Evolutionary conservation across 2,329 filamentous ascomycete genomes (phyloP).

Genomic region (Pseudogymnoascus sp.): DNA sequence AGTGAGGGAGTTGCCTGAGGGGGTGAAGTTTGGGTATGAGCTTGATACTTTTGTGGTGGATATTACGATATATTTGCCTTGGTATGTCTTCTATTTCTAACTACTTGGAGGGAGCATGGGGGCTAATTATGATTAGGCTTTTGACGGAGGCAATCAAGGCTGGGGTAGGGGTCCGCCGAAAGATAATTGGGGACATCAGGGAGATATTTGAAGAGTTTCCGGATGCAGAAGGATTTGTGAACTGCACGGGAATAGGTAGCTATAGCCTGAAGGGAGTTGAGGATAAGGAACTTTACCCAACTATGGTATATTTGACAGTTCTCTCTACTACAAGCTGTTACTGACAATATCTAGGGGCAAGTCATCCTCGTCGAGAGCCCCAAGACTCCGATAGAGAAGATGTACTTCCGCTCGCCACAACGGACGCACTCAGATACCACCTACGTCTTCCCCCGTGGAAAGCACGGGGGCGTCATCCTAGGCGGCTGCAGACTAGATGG

Average conservation of each 20-base stretch:
- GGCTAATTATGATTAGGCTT: conserved; percentile 21
- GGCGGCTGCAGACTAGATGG: conserved; percentile 29
- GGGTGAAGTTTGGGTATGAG: conserved; percentile 31
- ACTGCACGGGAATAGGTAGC: conserved; percentile 23
- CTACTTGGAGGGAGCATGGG: background rate
- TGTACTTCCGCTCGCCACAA: conserved; percentile 35
- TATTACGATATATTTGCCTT: conserved; percentile 30
- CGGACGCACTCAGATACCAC: conserved; percentile 34
- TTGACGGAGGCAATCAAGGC: conserved; percentile 19
- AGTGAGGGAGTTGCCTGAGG: conserved; percentile 28
- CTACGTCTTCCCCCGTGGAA: conserved; percentile 36
- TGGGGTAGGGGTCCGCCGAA: conserved; percentile 15
- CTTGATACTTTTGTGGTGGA: conserved; percentile 31
- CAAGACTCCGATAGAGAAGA: conserved; percentile 28
- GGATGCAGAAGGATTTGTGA: conserved; percentile 15
- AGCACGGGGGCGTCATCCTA: conserved; percentile 28
- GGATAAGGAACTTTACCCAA: conserved; percentile 24
- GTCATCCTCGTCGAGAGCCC: conserved; percentile 32
- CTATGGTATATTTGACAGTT: conserved; percentile 14
- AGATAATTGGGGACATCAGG: conserved; percentile 12
- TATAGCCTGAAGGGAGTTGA: conserved; percentile 21
- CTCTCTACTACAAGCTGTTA: background rate
- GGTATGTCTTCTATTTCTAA: conserved; percentile 20
- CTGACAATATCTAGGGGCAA: conserved; percentile 20
- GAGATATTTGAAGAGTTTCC: conserved; percentile 14